Base-by-base conservation (phyloP, 768 basidiomycete species). In the Rhodotorula paludigena region DNA sequence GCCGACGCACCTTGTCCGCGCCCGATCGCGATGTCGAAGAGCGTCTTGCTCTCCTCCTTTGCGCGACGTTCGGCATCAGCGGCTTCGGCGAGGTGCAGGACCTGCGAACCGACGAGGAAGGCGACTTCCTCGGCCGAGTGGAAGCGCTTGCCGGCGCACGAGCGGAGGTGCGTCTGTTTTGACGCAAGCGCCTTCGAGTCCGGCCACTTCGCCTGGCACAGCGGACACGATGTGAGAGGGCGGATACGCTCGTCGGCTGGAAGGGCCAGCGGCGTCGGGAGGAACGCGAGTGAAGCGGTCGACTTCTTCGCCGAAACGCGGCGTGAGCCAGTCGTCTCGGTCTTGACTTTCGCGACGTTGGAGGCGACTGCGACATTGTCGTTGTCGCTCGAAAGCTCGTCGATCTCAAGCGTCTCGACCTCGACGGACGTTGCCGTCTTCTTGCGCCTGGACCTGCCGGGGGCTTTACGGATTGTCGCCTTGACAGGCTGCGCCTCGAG, bases 1-100 rank as follows among this genome's bases (percentile, higher is more conserved):
- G 44, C 18, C 20, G 23, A 9, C 16, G 38, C 35, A n/a, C 71
- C 71, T 30, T 68, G 66, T 5, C 71, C 66, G 38, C 25, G 42
- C 16, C 70, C 70, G 35, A 68, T 49, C 32, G 57, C 45, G 9
- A 51, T 36, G 35, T 72, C 71, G 25, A 72, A 67, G 32, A 65
- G 33, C 15, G 48, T 62, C 32, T 38, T 28, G 5, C 15, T 20
- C 28, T 48, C 35, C 10, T 62, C 63, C 6, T 16, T 6, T 25
- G 57, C 60, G 16, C 60, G 30, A 2, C 63, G 35, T 14, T 35
- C 21, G 11, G 23, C n/a, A 25, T 68, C 71, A 16, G 38, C 33
- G 6, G 35, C 51, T 3, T 25, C 32, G 14, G 54, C 52, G 28
- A 55, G 38, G 2, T n/a, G 9, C 30, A 72, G 45, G 52, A 68